phyloP scores from a whole-genome alignment of 768 basidiomycete genomes.

The Lactarius deliciosus region DNA sequence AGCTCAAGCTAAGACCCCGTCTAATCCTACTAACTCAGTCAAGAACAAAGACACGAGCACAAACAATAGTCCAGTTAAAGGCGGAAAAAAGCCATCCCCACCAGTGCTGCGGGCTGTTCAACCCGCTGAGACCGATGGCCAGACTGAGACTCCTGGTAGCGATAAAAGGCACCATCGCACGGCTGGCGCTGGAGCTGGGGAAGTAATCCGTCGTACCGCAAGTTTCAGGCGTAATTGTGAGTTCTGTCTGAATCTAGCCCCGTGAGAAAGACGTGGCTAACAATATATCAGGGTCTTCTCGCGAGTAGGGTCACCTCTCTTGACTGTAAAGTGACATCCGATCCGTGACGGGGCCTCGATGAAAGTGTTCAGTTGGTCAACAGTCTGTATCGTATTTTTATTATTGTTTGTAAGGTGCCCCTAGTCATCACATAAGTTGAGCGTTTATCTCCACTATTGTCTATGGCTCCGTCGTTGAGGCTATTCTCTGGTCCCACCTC shows the following conservation, averaged over 20 bases:
- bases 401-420: not conserved
- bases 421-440: not conserved
- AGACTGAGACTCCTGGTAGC: not conserved
- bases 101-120: too few species aligned
- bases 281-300: slow-evolving; percentile 13
- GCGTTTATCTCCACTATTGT: not conserved
- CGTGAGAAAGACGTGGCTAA: not conserved
- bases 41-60: not conserved
- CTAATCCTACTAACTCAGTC: not conserved
- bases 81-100: too few species aligned
- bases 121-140: too few species aligned
- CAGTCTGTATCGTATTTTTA: not conserved
- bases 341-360: not conserved
- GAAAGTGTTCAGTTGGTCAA: not conserved
- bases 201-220: not conserved
- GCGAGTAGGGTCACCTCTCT: not conserved
- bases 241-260: not conserved
- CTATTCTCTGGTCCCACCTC: not conserved
- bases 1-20: not conserved
- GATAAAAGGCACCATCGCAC: not conserved
- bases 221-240: slow-evolving; percentile 4
- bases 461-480: not conserved
- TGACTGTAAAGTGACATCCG: not conserved
- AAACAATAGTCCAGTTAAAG: not conserved
- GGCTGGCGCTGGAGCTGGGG: not conserved